Base-by-base conservation (phyloP, 1,284 basidiomycete genomes). In the Cutaneotrichosporon sp. region DNA sequence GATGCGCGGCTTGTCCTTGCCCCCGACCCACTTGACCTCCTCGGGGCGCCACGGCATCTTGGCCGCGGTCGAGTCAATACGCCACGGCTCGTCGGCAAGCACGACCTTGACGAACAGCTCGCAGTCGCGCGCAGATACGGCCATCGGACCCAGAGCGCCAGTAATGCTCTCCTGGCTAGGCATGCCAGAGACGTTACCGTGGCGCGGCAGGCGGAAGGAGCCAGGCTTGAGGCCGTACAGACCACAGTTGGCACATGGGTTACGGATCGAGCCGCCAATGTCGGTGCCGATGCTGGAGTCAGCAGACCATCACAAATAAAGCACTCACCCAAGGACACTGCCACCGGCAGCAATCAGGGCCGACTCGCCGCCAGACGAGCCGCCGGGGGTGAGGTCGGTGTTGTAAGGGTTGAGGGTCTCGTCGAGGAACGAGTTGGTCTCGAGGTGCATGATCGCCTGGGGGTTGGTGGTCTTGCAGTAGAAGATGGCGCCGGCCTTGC, bases 321-420 rank as follows among this genome's bases (percentile, higher is more conserved):
- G n/a, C 15, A 56, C 54, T 49, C 46, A 56, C 54, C 55, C 58
- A 14, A 60, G 55, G 4, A 55, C 53, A 40, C 43, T 48, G 5
- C 49, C 59, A 12, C 53, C 51, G 0, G 51, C 52, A 0, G 78
- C 78, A 17, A 82, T 68, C 10, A 83, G 69, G 0, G 80, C 80
- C 13, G 77, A 77, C 59, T 83, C 81, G 4, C 83, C 83, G 9
- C 83, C 83, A 2, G 79, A 80, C 0, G 79, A 81, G 7, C 83
- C 83, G 12, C 83, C 83, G 4, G 70, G 66, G 4, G 81, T 81
- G 33, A 82, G 67, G 18, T 63, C 68, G 4, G 78, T 74, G 65
- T 84, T 84, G 60, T 69, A 68, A 1, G 83, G 83, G 64, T 63
- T 64, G 26, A 44, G 26, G 12, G 73, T 76, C 9, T 58, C 57